Base-by-base conservation (phyloP, 495 filamentous ascomycete genomes). In the Talaromyces wortmannii region DNA sequence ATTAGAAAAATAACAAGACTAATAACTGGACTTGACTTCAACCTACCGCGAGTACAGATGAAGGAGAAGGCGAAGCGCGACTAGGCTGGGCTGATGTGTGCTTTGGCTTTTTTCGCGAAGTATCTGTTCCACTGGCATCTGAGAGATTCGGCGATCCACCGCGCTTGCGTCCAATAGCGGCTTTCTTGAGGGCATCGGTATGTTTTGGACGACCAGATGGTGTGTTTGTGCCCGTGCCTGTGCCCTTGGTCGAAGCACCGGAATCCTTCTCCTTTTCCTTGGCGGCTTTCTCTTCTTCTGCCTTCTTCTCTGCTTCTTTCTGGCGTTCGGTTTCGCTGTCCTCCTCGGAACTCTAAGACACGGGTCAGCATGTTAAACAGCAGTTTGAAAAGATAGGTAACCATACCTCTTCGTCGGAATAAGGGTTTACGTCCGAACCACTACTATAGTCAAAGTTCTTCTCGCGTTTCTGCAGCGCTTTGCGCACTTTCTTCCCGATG, bases 41-140 rank as follows among this genome's bases (percentile, higher is more conserved):
- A 62, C 72, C 57, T 63, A 75, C 74, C 50, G 69, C 64, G 52
- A 63, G 59, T 55, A 59, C 65, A 45, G 61, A 61, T 31, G 62
- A 61, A 50, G 67, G 66, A 48, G 61, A 69, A 49, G 70, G 76
- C 23, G 79, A 82, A 36, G 81, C 77, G 7, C 75, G 79, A 44
- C 78, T 73, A 11, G 85, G 71, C 55, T 85, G 80, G 6, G 83
- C 79, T 13, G 73, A 78, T 53, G 82, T 83, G 64, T 84, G 89
- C 73, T 94, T 95, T 42, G 80, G 76, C 80, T 95, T 96, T 76
- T 96, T 95, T 44, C 89, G 88, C 18, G 83, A 81, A 1, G 87
- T 88, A 64, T 98, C 94, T 57, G 88, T 92, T 48, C 91, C 95
- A 71, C 90, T 95, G 15, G 89, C 87, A 63, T 97, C 87, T 11